These are phyloP conservation scores for Starmerella scarabaei DNA, from an alignment of 805 yeast species.

Conservation along the genomic window DNA sequence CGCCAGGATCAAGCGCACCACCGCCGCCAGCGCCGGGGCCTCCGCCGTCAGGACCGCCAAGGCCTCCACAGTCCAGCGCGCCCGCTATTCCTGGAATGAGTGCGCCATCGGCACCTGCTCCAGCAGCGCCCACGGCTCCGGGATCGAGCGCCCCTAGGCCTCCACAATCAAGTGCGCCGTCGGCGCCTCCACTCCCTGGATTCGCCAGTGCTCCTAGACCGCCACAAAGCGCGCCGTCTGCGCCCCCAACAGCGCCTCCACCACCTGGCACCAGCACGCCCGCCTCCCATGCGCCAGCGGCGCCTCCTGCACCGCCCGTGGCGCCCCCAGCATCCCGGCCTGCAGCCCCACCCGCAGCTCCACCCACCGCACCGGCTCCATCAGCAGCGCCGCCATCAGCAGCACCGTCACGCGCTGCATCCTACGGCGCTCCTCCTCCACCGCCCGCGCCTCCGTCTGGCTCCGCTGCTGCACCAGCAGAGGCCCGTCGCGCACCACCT, in stretches of 20 bases:
- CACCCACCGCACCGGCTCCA: slow-evolving; percentile 13
- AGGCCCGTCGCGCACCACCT: slow-evolving; percentile 17
- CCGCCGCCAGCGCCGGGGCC: slow-evolving; percentile 22
- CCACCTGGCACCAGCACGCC: slow-evolving; percentile 10
- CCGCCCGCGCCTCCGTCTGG: slow-evolving; percentile 19
- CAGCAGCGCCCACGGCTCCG: slow-evolving; percentile 24
- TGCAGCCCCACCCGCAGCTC: slow-evolving; percentile 18
- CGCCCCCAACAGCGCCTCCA: slow-evolving; percentile 18
- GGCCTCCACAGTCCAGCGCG: too few species aligned
- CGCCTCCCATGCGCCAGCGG: slow-evolving; percentile 4
- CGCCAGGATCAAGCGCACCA: too few species aligned
- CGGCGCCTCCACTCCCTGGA: slow-evolving; percentile 21
- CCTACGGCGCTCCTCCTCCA: slow-evolving; percentile 22
- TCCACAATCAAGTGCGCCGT: slow-evolving; percentile 13
- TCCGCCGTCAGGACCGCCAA: slow-evolving; percentile 21
- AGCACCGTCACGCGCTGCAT: slow-evolving; percentile 17
- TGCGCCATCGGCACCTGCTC: slow-evolving; percentile 24
- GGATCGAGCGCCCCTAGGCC: slow-evolving; percentile 15
- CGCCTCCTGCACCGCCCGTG: slow-evolving; percentile 3
- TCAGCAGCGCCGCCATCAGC: slow-evolving; percentile 17
- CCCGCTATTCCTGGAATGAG: too few species aligned
- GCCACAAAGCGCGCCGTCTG: slow-evolving; percentile 19
- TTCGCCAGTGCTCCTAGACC: slow-evolving; percentile 21
- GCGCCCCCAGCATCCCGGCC: slow-evolving; percentile 1
- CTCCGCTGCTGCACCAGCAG: slow-evolving; percentile 12